phyloP scores from a whole-genome alignment of 176 grass and related monocot genomes.

The Aegilops longissima region DNA sequence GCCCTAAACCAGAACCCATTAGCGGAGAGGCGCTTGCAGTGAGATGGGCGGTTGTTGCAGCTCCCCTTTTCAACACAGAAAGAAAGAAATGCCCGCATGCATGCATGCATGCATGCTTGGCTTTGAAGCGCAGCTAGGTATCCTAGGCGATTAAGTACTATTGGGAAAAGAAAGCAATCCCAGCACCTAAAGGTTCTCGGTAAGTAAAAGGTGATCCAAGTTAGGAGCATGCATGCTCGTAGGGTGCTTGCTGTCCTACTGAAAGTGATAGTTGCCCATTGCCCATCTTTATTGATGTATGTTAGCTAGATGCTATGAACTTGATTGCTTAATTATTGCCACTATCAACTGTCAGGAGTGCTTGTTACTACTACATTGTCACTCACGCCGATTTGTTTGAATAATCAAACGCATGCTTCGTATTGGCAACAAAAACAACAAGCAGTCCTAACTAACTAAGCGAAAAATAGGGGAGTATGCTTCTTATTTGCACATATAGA shows the following conservation, averaged over 20 bases:
- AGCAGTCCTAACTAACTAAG: too few species aligned
- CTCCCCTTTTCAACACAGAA: slow-evolving; percentile 30
- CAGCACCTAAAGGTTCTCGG: slow-evolving; percentile 21
- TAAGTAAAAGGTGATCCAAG: slow-evolving; percentile 4
- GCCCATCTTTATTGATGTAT: slow-evolving; percentile 14
- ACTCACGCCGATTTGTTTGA: too few species aligned
- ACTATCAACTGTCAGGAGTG: neutral
- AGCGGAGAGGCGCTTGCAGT: too few species aligned
- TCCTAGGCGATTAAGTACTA: slow-evolving; percentile 24
- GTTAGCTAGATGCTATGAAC: slow-evolving; percentile 36
- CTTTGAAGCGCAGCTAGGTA: slow-evolving; percentile 45
- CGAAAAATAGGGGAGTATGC: neutral
- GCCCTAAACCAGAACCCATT: too few species aligned
- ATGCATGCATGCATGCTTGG: slow-evolving; percentile 14
- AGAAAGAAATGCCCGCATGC: neutral
- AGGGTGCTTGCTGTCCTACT: neutral
- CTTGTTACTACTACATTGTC: neutral
- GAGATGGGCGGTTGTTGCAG: neutral
- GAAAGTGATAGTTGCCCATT: slow-evolving; percentile 38
- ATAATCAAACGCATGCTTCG: too few species aligned
- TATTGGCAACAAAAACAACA: too few species aligned
- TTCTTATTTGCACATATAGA: neutral
- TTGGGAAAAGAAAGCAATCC: slow-evolving; percentile 15
- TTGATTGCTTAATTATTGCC: neutral
- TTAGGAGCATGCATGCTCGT: neutral